Percentiles rank a stretch among this genome's conserved stretches.
Evolutionary conservation across 1,284 basidiomycete genomes (phyloP).

Genomic region (Omphalotus olearius): DNA sequence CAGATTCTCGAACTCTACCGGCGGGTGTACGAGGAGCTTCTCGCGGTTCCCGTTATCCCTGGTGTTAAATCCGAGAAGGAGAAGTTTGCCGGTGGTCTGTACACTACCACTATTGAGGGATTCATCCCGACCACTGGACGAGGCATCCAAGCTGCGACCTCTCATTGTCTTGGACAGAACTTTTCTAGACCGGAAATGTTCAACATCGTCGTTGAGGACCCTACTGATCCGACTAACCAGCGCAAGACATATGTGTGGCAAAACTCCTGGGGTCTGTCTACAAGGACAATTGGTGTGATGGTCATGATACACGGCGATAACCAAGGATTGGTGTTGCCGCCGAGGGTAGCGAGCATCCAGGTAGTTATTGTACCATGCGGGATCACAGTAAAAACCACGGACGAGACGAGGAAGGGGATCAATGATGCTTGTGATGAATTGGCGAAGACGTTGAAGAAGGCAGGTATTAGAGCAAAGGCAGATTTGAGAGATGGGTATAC

Average conservation of each 20-base stretch:
- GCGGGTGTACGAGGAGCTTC: constrained; percentile 94
- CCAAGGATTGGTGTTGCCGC: constrained; percentile 94
- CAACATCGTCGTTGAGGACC: constrained; percentile 96
- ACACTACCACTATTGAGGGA: constrained; percentile 98
- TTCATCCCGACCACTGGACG: constrained; percentile 97
- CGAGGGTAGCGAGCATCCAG: constrained; percentile 90
- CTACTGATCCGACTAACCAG: constrained; percentile 65
- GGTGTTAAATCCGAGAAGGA: constrained; percentile 99
- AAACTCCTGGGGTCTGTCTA: constrained; percentile 98
- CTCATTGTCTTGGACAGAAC: constrained; percentile 97
- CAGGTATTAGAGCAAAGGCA: constrained; percentile 81
- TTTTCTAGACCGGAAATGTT: constrained; percentile 97
- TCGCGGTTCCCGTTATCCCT: constrained; percentile 95
- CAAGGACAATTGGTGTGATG: constrained; percentile 97
- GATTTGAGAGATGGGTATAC: constrained; percentile 96
- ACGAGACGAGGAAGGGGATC: constrained; percentile 68
- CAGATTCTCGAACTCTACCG: constrained; percentile 96
- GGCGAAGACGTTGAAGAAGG: constrained; percentile 65
- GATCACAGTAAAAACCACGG: constrained; percentile 78
- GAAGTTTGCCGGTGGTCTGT: constrained; percentile 97
- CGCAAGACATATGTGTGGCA: constrained; percentile 89
- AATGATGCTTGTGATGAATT: constrained; percentile 77
- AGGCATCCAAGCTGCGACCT: constrained; percentile 97
- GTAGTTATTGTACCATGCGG: constrained; percentile 93
- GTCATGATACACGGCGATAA: constrained; percentile 99